Evolutionary conservation across 1,284 basidiomycete species (phyloP).

Genomic region (Meripilus lineatus): DNA sequence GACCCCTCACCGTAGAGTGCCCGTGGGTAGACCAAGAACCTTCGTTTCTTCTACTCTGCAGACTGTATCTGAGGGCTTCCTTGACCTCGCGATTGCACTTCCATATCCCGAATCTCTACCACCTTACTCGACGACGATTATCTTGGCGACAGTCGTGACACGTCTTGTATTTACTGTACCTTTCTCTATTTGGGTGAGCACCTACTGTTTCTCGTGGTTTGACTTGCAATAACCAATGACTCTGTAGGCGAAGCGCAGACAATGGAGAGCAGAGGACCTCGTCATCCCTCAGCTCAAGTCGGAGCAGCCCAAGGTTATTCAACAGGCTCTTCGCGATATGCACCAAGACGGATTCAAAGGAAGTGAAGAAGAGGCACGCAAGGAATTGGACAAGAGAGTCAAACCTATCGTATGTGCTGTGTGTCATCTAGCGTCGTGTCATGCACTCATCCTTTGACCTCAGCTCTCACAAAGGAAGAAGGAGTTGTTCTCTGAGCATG

Average conservation of each 20-base stretch:
- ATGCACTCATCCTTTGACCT: neutral
- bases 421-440: neutral
- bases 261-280: slow-evolving; percentile 59
- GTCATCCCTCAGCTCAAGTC: slow-evolving; percentile 64
- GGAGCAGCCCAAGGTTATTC: slow-evolving; percentile 47
- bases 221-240: neutral
- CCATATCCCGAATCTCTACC: slow-evolving; percentile 64
- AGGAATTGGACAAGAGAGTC: slow-evolving; percentile 41
- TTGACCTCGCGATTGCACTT: slow-evolving; percentile 63
- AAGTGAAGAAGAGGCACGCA: slow-evolving; percentile 47
- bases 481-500: slow-evolving; percentile 52
- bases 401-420: slow-evolving; percentile 33
- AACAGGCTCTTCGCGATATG: slow-evolving; percentile 56
- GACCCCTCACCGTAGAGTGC: slow-evolving; percentile 2
- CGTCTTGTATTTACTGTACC: slow-evolving; percentile 69
- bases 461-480: slow-evolving; percentile 40
- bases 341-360: slow-evolving; percentile 46
- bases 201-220: neutral
- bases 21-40: no score
- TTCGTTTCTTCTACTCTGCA: slow-evolving; percentile 35
- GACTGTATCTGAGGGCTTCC: slow-evolving; percentile 42
- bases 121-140: slow-evolving; percentile 73
- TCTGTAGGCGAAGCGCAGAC: slow-evolving; percentile 55
- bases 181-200: slow-evolving; percentile 74
- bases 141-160: slow-evolving; percentile 64